Conservation (phyloP, 2,329 filamentous ascomycete species). For the Xylaria sp. region DNA sequence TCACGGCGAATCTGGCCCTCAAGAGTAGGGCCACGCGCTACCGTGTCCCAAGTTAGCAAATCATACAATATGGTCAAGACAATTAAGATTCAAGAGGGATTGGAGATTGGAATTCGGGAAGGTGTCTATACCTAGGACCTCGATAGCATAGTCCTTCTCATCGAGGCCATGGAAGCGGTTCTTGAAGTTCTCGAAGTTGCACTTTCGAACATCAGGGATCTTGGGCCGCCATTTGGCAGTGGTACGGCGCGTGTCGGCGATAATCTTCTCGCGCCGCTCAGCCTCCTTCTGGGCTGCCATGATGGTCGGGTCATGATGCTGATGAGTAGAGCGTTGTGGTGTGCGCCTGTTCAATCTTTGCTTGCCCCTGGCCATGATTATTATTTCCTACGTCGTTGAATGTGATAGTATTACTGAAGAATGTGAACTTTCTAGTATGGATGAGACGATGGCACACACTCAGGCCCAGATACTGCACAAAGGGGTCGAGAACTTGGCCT, state of each 20-base stretch:
- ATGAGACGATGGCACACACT: background rate
- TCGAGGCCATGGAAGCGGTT: slow-evolving; percentile 54
- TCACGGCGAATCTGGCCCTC: slow-evolving; percentile 55
- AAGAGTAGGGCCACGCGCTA: slow-evolving; percentile 49
- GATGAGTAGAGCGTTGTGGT: slow-evolving; percentile 22
- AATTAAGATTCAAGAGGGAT: background rate
- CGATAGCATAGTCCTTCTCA: slow-evolving; percentile 54
- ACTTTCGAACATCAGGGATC: slow-evolving; percentile 55
- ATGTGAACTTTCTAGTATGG: background rate
- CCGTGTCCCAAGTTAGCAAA: slow-evolving; percentile 4
- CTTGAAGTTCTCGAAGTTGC: slow-evolving; percentile 59
- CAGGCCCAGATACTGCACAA: background rate
- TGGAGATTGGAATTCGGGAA: no score
- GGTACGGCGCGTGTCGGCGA: slow-evolving; percentile 51
- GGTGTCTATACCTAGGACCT: slow-evolving; percentile 49
- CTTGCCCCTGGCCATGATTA: slow-evolving; percentile 33
- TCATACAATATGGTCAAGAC: background rate
- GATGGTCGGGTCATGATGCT: slow-evolving; percentile 47
- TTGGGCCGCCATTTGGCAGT: slow-evolving; percentile 55
- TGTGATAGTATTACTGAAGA: background rate
- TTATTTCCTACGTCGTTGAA: background rate
- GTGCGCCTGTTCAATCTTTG: slow-evolving; percentile 7
- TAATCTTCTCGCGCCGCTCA: slow-evolving; percentile 53
- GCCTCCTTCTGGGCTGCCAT: slow-evolving; percentile 51
- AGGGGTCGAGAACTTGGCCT: background rate